Evolutionary conservation across 2,329 filamentous ascomycete genomes (phyloP).

Genomic region (Colletotrichum plurivorum): DNA sequence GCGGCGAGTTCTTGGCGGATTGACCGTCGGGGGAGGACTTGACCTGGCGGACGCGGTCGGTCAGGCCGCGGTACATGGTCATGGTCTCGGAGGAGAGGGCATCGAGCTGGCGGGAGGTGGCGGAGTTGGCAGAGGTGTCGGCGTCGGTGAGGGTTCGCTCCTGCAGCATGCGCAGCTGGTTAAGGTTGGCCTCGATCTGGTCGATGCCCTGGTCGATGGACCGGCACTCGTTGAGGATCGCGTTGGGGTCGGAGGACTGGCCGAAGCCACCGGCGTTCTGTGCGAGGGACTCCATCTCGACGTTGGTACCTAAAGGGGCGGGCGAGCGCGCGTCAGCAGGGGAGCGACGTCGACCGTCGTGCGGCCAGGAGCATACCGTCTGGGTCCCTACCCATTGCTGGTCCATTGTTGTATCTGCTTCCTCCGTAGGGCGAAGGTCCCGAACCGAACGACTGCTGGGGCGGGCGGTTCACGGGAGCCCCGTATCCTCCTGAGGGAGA

Average conservation of each 20-base stretch:
- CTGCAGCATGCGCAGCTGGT: constrained; percentile 80
- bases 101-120: constrained; percentile 79
- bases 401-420: constrained; percentile 43
- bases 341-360: constrained; percentile 22
- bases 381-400: constrained; percentile 41
- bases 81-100: constrained; percentile 84
- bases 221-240: constrained; percentile 87
- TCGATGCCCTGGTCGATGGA: constrained; percentile 84
- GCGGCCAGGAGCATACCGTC: constrained; percentile 31
- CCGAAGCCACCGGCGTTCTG: constrained; percentile 65
- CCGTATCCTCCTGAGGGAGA: constrained; percentile 48
- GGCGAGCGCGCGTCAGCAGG: constrained; percentile 25
- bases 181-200: constrained; percentile 79
- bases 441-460: constrained; percentile 39
- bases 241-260: constrained; percentile 73
- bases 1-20: constrained; percentile 80
- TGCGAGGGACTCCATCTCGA: constrained; percentile 80
- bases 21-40: constrained; percentile 86
- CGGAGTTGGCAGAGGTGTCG: constrained; percentile 77
- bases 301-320: constrained; percentile 60
- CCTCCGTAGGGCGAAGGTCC: constrained; percentile 42
- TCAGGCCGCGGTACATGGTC: constrained; percentile 83
- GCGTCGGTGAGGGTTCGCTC: constrained; percentile 80
- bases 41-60: constrained; percentile 83
- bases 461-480: constrained; percentile 26